Evolutionary conservation across 176 grass and related monocot genomes (phyloP).

Genomic region (Sorghum bicolor): DNA sequence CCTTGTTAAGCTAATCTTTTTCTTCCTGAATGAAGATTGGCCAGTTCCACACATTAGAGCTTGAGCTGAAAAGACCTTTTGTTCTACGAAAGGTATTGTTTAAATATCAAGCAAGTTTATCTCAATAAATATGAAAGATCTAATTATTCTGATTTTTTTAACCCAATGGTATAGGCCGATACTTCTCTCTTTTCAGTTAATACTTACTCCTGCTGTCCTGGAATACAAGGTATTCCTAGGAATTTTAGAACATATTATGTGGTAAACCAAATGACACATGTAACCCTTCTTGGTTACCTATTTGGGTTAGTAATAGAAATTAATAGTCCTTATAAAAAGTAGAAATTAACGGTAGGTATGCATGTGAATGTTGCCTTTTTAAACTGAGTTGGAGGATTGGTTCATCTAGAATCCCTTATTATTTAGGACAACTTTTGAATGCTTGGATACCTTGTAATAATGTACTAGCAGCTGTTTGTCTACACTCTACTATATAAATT

Average conservation of each 20-base stretch:
- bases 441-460: background rate
- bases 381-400: background rate
- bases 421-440: no score
- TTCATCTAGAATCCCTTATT: no score
- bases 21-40: slow-evolving; percentile 58
- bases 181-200: background rate
- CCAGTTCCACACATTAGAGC: slow-evolving; percentile 89
- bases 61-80: slow-evolving; percentile 82
- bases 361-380: no score
- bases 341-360: background rate
- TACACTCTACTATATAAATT: background rate
- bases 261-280: background rate
- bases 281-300: background rate
- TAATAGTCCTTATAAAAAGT: background rate
- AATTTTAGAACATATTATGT: no score
- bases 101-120: slow-evolving; percentile 9
- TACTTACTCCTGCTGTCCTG: background rate
- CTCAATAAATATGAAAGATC: background rate
- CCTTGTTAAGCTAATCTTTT: background rate
- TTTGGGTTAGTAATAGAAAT: background rate
- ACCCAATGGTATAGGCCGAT: background rate
- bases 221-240: no score
- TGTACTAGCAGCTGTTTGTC: background rate
- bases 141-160: background rate
- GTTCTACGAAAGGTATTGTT: slow-evolving; percentile 68